Percentiles rank a stretch among this genome's conserved stretches.
These are phyloP conservation scores for Chlamydomonas schloesseri DNA, from an alignment of 139 green algal species.

Conservation along the genomic window DNA sequence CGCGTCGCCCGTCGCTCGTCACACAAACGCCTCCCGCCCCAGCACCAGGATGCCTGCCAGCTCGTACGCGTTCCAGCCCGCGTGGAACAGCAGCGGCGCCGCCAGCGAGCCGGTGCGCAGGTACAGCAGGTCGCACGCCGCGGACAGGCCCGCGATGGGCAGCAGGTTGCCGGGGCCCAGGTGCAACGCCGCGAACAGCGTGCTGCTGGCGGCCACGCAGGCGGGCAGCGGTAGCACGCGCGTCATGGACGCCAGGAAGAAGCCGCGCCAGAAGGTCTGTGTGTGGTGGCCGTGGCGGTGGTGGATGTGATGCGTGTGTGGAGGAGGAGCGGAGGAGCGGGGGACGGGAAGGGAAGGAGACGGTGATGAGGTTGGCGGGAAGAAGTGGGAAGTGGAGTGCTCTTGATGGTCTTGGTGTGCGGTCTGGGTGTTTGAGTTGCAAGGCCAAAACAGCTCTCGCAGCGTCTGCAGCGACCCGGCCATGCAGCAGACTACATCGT, in stretches of 20 bases:
- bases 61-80: conserved; percentile 60
- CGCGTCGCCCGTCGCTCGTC: no score
- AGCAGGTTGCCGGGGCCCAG: conserved; percentile 47
- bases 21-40: conserved; percentile 63
- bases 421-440: no score
- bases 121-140: conserved; percentile 55
- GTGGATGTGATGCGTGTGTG: neutral
- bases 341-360: no score
- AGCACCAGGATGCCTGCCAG: conserved; percentile 53
- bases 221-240: conserved; percentile 57
- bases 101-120: conserved; percentile 55
- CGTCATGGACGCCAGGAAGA: conserved; percentile 65
- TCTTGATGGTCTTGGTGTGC: no score
- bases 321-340: no score
- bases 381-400: no score
- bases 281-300: neutral
- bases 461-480: no score
- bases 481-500: no score
- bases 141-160: conserved; percentile 52
- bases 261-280: conserved; percentile 69
- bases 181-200: conserved; percentile 60
- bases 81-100: conserved; percentile 58
- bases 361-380: no score
- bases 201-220: conserved; percentile 53
- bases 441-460: no score